Base-by-base conservation (phyloP, 73 alveolate genomes). In the Paraurostyla sp. region DNA sequence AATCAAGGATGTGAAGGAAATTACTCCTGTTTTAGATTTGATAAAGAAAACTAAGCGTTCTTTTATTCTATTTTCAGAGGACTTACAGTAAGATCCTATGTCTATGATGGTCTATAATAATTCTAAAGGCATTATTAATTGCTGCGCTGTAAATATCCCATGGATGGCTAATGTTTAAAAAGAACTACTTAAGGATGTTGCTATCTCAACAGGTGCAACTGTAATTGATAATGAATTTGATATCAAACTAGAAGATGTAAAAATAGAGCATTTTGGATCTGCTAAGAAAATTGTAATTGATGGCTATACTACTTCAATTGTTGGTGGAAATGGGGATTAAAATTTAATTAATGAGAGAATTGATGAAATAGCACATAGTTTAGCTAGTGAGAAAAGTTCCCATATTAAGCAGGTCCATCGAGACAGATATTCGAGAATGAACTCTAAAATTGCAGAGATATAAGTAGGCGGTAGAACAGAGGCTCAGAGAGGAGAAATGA, bases 401-500 rank as follows among this genome's bases (percentile, higher is more conserved):
- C 86, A 88, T 65, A 32, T 58, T 18, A 82, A 85, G 57, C 41
- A 90, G 48, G 68, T 92, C 60, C 57, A 50, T 41, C 81, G 92
- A 80, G 98, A 95, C 18, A 83, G 99, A 90, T 76, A 90, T 36
- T 59, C 89, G 50, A 89, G 98, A 76, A 58, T 97, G 73, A 80
- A 83, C n/a, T 93, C 96, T 15, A 80, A 89, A 40, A 84, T 90
- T 27, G 98, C 98, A 18, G 91, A 78, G 22, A 80, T 97, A 32
- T 93, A 90, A 50, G 94, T 96, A 16, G 99, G 99, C 32, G 92
- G 93, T 13, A 94, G 94, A 9, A 85, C 97, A 33, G 98, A 97
- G 27, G 88, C 93, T 33, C 97, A 94, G 49, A 81, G 81, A 38
- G 94, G 92, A 25, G 99, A 96, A 73, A 76, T 88, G 30, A 91